Evolutionary conservation across 495 filamentous ascomycete genomes (phyloP), one percentile per base, ranked within the genome.

Genomic region (Penicillium lagena): DNA sequence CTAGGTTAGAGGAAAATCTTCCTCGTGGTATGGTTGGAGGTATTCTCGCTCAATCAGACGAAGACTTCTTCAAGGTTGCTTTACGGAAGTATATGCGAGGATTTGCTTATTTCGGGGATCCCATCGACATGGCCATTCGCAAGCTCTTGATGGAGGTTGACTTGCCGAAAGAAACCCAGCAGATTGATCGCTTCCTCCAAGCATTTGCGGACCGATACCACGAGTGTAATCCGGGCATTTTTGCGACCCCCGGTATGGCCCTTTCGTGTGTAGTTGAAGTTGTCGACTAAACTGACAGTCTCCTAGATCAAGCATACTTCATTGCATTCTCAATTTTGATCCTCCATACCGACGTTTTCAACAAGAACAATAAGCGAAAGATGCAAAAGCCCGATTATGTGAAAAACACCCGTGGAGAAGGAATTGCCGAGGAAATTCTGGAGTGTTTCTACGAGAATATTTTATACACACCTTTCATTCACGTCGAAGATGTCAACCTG

Each of bases 381-480:
- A 99, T 99, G 93, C 90, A 95, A 60, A 94, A 94, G 53, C 73
- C 75, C 0, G 93, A 97, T 47, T 99, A 99, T 62, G 77, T 96
- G 42, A 97, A 94, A 64, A 97, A 96, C 60, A 93, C 89, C 11
- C 79, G 81, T 8, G 86, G 85, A 1, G 89, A 96, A 59, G 89
- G 89, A 11, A 85, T 97, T 15, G 84, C 86, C 27, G 89, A 93
- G 43, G 93, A 96, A 42, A 87, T 97, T 27, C 73, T 96, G 7
- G 89, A 86, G 58, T 96, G 90, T 60, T 93, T 97, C 58, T 99
- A 97, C 64, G 93, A 96, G 64, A 99, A 99, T 53, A 95, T 96
- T 52, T 86, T 82, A 8, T 98, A 98, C 50, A 98, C 93, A 1
- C 93, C 93, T 9, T 98, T 98, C 55, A 96, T 98, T 45, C 88